Evolutionary conservation across 805 yeast species (phyloP).

Genomic region (Yamadazyma olivae): DNA sequence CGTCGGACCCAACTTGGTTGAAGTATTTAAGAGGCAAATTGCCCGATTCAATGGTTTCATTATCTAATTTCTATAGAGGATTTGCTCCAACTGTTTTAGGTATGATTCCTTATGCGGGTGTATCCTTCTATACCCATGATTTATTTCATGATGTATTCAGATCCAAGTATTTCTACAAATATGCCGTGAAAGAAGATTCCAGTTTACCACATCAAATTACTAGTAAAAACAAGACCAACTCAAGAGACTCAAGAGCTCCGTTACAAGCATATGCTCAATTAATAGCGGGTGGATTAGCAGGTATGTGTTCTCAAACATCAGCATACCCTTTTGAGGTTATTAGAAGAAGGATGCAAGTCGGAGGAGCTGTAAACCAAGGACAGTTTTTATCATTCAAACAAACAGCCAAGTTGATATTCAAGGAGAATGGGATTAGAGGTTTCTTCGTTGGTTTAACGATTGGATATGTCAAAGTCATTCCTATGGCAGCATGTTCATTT

Average conservation of each 20-base stretch:
- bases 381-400: slow-evolving; percentile 50
- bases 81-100: slow-evolving; percentile 92
- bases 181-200: slow-evolving; percentile 38
- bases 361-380: slow-evolving; percentile 67
- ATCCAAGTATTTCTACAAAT: slow-evolving; percentile 49
- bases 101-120: slow-evolving; percentile 98
- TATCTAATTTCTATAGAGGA: slow-evolving; percentile 85
- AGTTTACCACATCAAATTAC: slow-evolving; percentile 13
- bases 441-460: slow-evolving; percentile 92
- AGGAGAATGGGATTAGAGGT: slow-evolving; percentile 79
- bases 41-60: slow-evolving; percentile 29
- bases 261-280: slow-evolving; percentile 89
- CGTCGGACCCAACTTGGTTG: slow-evolving; percentile 37
- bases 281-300: slow-evolving; percentile 93
- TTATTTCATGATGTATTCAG: slow-evolving; percentile 82
- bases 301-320: slow-evolving; percentile 92
- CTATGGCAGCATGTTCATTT: slow-evolving; percentile 96
- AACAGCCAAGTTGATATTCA: slow-evolving; percentile 59
- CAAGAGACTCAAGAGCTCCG: slow-evolving; percentile 55
- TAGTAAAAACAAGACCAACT: slow-evolving; percentile 19
- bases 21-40: slow-evolving; percentile 27
- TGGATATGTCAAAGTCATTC: slow-evolving; percentile 92
- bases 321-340: slow-evolving; percentile 96
- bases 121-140: slow-evolving; percentile 93
- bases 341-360: slow-evolving; percentile 93